Conservation (phyloP, 208 protist genomes). For the Leptomonas pyrrhocoris region DNA sequence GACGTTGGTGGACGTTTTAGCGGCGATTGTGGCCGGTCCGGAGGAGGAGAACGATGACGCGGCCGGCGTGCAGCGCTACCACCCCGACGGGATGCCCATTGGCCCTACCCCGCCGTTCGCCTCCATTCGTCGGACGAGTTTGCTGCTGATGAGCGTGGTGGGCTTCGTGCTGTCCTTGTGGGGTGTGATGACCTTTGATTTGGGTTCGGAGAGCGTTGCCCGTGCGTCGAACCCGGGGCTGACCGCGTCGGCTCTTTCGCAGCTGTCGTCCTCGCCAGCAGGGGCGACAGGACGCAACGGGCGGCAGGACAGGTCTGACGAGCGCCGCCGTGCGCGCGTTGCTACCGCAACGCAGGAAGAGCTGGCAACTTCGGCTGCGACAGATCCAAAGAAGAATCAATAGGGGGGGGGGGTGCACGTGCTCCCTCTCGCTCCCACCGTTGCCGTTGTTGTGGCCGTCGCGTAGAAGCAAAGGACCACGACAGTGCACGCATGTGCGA, state of each 20-base stretch:
- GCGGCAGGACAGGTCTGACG: background rate
- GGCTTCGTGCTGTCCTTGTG: conserved; percentile 30
- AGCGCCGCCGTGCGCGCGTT: background rate
- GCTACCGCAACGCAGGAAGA: conserved; percentile 3
- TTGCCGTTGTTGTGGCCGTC: background rate
- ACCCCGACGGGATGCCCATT: conserved; percentile 18
- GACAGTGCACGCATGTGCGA: too few relatives aligned
- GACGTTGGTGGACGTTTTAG: conserved; percentile 27
- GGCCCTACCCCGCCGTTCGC: conserved; percentile 13
- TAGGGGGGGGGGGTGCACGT: background rate
- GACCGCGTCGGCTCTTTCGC: conserved; percentile 17
- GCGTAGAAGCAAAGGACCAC: too few relatives aligned
- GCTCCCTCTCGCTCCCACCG: background rate
- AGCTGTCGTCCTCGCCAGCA: background rate
- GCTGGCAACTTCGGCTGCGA: background rate
- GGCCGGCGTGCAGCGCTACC: conserved; percentile 9
- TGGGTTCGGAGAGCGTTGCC: background rate
- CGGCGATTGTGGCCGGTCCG: conserved; percentile 14
- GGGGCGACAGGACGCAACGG: background rate
- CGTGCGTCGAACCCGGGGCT: conserved; percentile 6
- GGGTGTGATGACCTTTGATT: conserved; percentile 28
- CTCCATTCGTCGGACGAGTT: conserved; percentile 19
- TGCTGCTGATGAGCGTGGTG: conserved; percentile 22
- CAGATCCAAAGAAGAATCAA: conserved; percentile 33
- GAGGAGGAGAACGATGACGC: conserved; percentile 4